Conservation (phyloP, 1,284 basidiomycete genomes). For the Pisolithus thermaeus region DNA sequence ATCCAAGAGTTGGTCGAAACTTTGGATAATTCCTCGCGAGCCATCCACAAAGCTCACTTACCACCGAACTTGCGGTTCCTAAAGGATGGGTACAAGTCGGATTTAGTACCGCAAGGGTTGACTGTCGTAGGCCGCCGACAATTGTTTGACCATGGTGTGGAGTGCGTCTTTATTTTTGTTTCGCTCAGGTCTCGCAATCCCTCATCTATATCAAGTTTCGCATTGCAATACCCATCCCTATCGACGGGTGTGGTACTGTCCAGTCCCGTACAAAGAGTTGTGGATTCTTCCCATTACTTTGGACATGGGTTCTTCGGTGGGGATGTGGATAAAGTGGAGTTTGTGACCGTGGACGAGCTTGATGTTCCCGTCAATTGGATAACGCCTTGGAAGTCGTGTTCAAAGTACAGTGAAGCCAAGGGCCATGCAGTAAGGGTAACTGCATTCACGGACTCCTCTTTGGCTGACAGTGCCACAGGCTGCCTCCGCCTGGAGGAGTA, state of each 20-base stretch:
- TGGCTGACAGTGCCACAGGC: conserved; percentile 13
- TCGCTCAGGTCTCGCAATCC: neutral
- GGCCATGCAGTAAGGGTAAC: conserved; percentile 32
- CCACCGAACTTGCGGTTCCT: conserved; percentile 32
- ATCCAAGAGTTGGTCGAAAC: conserved; percentile 31
- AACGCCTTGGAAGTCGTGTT: conserved; percentile 37
- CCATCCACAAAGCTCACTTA: conserved; percentile 25
- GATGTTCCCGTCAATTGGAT: conserved; percentile 34
- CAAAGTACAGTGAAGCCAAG: conserved; percentile 32
- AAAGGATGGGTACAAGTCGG: conserved; percentile 33
- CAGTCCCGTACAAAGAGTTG: conserved; percentile 36
- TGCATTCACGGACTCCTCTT: conserved; percentile 24
- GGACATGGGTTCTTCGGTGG: conserved; percentile 37
- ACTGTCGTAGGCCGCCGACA: conserved; percentile 34
- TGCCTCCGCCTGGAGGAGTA: conserved; percentile 30
- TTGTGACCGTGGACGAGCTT: conserved; percentile 34
- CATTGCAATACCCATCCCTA: conserved; percentile 34
- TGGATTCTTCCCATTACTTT: conserved; percentile 42
- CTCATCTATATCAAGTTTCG: conserved; percentile 22
- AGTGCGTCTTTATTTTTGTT: conserved; percentile 17
- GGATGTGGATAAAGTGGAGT: conserved; percentile 19
- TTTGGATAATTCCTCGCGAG: conserved; percentile 25
- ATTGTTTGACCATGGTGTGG: conserved; percentile 39
- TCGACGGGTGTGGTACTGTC: conserved; percentile 33
- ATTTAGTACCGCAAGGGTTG: conserved; percentile 34